phyloP scores from a whole-genome alignment of 2,329 filamentous ascomycete species.

The Apiospora koreana region DNA sequence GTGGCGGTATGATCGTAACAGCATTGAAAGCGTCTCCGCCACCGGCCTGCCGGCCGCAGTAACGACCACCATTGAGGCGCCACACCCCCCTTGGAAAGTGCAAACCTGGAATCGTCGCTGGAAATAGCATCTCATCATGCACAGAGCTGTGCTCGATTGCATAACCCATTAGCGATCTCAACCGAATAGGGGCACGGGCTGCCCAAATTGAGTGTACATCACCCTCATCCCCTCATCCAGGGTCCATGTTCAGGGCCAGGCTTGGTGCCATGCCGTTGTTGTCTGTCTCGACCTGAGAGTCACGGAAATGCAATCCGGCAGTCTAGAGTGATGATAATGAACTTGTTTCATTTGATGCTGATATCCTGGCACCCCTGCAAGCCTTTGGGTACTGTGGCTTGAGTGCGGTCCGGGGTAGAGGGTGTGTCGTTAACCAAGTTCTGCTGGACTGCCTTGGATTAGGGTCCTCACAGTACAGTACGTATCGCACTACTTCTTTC shows the following conservation, averaged over 20 bases:
- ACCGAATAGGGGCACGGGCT: background rate
- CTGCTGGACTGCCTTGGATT: background rate
- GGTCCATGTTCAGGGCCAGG: background rate
- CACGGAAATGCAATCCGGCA: background rate
- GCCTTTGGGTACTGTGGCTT: background rate
- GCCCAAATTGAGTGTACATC: background rate
- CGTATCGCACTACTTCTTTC: background rate
- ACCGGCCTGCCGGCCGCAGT: slow-evolving; percentile 3
- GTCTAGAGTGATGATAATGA: background rate
- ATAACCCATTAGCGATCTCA: background rate
- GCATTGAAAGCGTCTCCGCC: background rate
- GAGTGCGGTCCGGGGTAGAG: background rate
- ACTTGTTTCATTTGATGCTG: background rate
- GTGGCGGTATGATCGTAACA: background rate
- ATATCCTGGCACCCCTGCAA: background rate
- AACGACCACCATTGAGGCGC: background rate
- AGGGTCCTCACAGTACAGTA: background rate
- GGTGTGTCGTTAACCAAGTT: background rate
- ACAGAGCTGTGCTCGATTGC: background rate
- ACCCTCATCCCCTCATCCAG: background rate
- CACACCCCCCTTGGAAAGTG: background rate
- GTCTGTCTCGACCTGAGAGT: slow-evolving; percentile 1
- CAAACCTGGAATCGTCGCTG: background rate
- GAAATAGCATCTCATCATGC: background rate
- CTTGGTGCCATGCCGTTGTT: background rate